Evolutionary conservation across 75 land plant genomes (phyloP), one percentile per base, ranked within the genome.

Genomic region (Adiantum capillusveneris): DNA sequence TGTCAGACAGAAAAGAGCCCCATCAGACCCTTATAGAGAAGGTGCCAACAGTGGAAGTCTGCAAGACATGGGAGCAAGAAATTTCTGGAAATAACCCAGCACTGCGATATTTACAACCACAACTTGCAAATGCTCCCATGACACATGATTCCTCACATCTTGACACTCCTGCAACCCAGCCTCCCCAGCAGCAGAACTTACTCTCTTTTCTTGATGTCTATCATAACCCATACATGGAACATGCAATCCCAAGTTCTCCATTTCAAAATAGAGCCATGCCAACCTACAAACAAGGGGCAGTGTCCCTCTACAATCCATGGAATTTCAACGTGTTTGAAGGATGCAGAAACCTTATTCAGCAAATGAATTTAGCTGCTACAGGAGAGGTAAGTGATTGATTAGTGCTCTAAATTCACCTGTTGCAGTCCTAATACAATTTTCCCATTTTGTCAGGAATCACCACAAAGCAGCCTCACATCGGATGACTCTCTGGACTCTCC

Each of bases 391-490:
- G 13, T 21, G 14, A 46, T 3, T 17, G 21, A 31, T 42, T 25
- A 30, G 25, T 11, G 7, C 27, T 9, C 11, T 24, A 57, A 57
- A n/a, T 25, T 16, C 34, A 6, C 41, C 34, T 6, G 6, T 21
- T 25, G 59, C 11, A 6, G 18, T 37, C 11, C 43, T 9, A 9
- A 41, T 14, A 41, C 9, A 41, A 41, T 41, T 14, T 41, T 41
- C 12, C 14, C 13, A 21, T 46, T 14, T 46, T 6, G 17, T 46
- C 50, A 64, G 68, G 64, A 64, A 37, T 51, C 59, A 43, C 62
- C 74, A 37, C 43, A 57, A 26, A 58, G 62, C 22, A 39, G n/a
- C 25, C 42, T 41, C 1, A 39, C 62, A n/a, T 53, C 19, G n/a
- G 56, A 65, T 31, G 63, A 65, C 2, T 44, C 12, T 1, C 3